These are phyloP conservation scores for Houttuynia cordata DNA, from an alignment of 164 flowering plant species.

Conservation along the genomic window DNA sequence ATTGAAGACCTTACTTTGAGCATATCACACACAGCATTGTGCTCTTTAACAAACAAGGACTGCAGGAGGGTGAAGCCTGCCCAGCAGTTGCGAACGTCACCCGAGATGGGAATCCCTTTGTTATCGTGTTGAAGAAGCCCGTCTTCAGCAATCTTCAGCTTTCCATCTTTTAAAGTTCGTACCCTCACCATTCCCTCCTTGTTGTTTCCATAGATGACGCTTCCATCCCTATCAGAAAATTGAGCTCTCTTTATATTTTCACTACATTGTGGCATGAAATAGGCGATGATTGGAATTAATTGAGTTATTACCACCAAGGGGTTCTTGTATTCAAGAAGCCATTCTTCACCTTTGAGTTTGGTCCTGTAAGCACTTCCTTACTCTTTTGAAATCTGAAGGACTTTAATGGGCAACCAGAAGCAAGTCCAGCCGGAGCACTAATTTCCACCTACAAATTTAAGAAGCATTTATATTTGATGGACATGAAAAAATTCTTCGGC, in stretches of 20 bases:
- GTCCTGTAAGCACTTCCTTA: conserved; percentile 19
- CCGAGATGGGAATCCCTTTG: conserved; percentile 22
- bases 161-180: conserved; percentile 31
- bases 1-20: conserved; percentile 18
- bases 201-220: conserved; percentile 34
- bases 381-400: conserved; percentile 30
- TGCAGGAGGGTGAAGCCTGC: conserved; percentile 29
- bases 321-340: conserved; percentile 28
- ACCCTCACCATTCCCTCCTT: conserved; percentile 14
- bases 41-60: conserved; percentile 35
- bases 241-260: not conserved
- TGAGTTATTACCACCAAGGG: conserved; percentile 33
- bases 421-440: conserved; percentile 24
- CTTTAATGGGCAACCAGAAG: conserved; percentile 29
- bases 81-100: conserved; percentile 39
- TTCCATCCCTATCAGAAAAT: conserved; percentile 26
- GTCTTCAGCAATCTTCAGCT: conserved; percentile 24
- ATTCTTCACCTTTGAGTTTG: conserved; percentile 9
- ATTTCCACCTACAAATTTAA: conserved; percentile 20
- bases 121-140: conserved; percentile 30
- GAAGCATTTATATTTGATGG: too few species aligned
- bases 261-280: not conserved
- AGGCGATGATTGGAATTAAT: not conserved
- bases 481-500: not conserved
- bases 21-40: conserved; percentile 31